Percentiles rank a stretch among this genome's conserved stretches.
phyloP scores from a whole-genome alignment of 495 filamentous ascomycete genomes.

The Neurospora sp. region DNA sequence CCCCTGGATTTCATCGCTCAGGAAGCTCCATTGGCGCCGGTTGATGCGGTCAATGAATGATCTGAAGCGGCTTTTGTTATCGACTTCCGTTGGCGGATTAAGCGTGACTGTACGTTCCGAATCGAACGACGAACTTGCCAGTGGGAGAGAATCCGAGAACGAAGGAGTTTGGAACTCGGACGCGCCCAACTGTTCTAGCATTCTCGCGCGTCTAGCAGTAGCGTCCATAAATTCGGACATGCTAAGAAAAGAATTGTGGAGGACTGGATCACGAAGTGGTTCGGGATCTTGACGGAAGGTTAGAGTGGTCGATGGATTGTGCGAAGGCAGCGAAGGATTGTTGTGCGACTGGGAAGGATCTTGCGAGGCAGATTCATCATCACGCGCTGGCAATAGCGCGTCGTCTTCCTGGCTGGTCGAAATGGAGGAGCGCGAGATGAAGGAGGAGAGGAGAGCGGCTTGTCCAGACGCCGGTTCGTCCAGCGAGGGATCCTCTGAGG shows the following conservation, averaged over 20 bases:
- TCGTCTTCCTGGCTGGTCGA: neutral
- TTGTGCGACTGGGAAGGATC: neutral
- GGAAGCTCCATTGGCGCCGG: slow-evolving; percentile 9
- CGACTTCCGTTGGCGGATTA: slow-evolving; percentile 1
- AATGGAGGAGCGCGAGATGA: neutral
- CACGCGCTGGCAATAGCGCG: neutral
- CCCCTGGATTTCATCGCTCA: slow-evolving; percentile 7
- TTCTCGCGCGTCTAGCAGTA: neutral
- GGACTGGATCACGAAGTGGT: neutral
- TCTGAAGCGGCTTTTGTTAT: slow-evolving; percentile 9
- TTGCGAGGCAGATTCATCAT: neutral
- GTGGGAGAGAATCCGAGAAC: neutral
- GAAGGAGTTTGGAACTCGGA: neutral
- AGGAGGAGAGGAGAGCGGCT: neutral
- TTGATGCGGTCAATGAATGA: slow-evolving; percentile 13
- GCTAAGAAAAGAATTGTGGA: neutral
- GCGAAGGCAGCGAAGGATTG: neutral
- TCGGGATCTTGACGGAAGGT: neutral
- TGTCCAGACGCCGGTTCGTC: neutral
- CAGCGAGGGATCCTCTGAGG: neutral
- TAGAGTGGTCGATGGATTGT: neutral
- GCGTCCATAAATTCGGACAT: neutral
- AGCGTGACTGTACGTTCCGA: neutral
- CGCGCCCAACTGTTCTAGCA: neutral
- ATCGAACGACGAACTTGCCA: neutral